A percentile compares a stretch with the other conserved stretches of the same genome.
Evolutionary conservation across 1,284 basidiomycete species (phyloP).

Genomic region (Moesziomyces antarcticus): DNA sequence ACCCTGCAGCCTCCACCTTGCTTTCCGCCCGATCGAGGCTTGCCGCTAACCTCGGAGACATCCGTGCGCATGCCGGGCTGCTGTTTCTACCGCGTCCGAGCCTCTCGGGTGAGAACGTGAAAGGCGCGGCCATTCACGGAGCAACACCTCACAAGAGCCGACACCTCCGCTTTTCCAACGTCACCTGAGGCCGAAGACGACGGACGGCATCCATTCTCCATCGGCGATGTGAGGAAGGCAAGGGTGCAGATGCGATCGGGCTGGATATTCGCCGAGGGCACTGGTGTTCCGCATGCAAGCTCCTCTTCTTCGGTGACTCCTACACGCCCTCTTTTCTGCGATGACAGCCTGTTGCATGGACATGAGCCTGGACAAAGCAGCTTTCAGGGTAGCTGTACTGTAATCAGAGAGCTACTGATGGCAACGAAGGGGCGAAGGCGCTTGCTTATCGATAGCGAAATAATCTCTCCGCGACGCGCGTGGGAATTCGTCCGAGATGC

Average conservation of each 20-base stretch:
- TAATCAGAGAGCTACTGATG: not conserved
- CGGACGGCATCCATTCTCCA: not conserved
- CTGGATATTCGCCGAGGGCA: not conserved
- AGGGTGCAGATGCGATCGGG: not conserved
- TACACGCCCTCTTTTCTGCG: too few species aligned
- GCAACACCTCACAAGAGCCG: not conserved
- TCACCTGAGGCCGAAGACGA: not conserved
- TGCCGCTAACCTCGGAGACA: constrained; percentile 17
- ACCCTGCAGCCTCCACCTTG: constrained; percentile 7
- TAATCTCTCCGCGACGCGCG: constrained; percentile 26
- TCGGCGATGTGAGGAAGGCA: not conserved
- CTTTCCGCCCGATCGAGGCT: not conserved
- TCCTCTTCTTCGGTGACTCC: not conserved
- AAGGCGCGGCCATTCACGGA: not conserved
- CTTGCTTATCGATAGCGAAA: constrained; percentile 32
- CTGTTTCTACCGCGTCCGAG: not conserved
- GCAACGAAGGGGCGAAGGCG: not conserved
- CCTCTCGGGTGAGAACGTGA: not conserved
- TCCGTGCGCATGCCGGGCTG: constrained; percentile 3
- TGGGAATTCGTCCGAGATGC: constrained; percentile 27
- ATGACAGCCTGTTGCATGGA: not conserved
- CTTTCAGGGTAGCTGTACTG: not conserved
- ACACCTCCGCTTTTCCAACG: not conserved
- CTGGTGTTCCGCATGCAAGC: too few species aligned
- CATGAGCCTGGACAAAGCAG: not conserved